Percentiles rank a stretch among this genome's conserved stretches.
These are phyloP conservation scores for Suillus spraguei DNA, from an alignment of 768 basidiomycete species.

Conservation along the genomic window DNA sequence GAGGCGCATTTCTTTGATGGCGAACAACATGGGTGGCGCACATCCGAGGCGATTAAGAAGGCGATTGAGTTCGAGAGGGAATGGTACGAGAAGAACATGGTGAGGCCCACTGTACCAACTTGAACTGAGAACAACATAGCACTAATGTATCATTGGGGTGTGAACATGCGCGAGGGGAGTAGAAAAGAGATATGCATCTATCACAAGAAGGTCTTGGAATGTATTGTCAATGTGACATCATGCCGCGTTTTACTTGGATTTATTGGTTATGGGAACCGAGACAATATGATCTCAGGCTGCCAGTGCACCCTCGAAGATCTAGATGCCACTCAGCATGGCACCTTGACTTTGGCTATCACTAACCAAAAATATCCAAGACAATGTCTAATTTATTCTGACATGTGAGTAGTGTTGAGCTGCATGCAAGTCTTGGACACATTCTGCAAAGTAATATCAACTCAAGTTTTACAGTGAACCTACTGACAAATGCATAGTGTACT, in stretches of 20 bases:
- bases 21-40: constrained; percentile 46
- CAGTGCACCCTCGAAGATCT: background rate
- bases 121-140: background rate
- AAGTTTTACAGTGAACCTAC: too few species aligned
- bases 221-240: background rate
- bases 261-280: too few species aligned
- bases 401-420: too few species aligned
- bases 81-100: constrained; percentile 35
- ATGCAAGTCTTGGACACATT: too few species aligned
- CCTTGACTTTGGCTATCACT: background rate
- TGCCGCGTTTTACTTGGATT: too few species aligned
- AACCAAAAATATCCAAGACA: too few species aligned
- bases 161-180: background rate
- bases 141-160: background rate
- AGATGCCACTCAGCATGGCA: background rate
- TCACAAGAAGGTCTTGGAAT: background rate
- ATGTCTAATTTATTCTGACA: too few species aligned
- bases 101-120: background rate
- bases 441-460: too few species aligned
- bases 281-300: background rate
- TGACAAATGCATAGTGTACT: too few species aligned
- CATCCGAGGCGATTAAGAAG: constrained; percentile 35
- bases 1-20: constrained; percentile 44
- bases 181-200: background rate
- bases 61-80: constrained; percentile 36